Base-by-base conservation (phyloP, 2,329 filamentous ascomycete species). In the Pseudogymnoascus sp. region DNA sequence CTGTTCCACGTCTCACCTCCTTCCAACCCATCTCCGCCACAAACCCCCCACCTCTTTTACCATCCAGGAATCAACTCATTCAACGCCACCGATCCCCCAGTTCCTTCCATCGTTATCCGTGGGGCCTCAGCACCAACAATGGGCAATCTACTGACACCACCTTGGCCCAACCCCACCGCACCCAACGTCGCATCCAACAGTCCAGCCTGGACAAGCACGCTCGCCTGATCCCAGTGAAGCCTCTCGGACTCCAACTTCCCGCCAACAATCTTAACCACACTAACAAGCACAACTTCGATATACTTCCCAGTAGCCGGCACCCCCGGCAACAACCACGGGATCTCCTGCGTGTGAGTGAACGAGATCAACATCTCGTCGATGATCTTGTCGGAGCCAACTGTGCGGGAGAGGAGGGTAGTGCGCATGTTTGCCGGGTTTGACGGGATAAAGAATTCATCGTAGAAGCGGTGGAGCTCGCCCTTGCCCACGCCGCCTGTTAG, bases 171-270 rank as follows among this genome's bases (percentile, higher is more conserved):
- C 66, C 67, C 62, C 14, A 64, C 28, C 4, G 62, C 59, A 18
- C 62, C 62, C 46, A 64, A 46, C 11, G 14, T 64, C 12, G 63
- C 34, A 28, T 64, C 63, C 36, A 89, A 68, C 37, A 88, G 69
- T 0, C 85, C 87, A 5, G 84, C 71, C 69, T 89, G 87, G 4
- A 80, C 74, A n/a, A 89, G 73, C 7, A 84, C 83, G 0, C 83
- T 88, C 0, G 79, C 84, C 69, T 89, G 86, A 63, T 89, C 87
- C 87, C 87, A 89, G 8, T 81, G 79, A 11, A 89, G 85, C 66
- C 89, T 86, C 69, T 89, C 87, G 63, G 88, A 84, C 64, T 83
- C 86, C 0, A 89, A 72, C 1, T 83, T 78, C 62, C 88, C 85
- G 0, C 86, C 87, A 0, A 86, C 78, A 60, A 89, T 78, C 34